These are phyloP conservation scores for Ogataea degrootiae DNA, from an alignment of 805 yeast species.

Conservation along the genomic window DNA sequence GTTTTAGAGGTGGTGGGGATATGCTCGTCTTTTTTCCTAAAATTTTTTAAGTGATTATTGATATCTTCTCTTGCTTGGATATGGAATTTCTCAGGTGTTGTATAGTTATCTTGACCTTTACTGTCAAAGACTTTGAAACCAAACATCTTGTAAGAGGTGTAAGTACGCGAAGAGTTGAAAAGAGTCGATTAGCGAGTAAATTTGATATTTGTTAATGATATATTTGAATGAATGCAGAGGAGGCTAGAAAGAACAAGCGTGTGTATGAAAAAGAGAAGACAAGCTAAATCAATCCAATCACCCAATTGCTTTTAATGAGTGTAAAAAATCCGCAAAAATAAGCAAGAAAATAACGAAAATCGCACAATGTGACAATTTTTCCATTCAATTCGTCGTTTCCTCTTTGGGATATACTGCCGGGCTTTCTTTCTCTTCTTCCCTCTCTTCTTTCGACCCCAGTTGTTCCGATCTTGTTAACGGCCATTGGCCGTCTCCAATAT, in stretches of 20 bases:
- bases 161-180: background rate
- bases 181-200: too few species aligned
- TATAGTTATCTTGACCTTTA: conserved; percentile 22
- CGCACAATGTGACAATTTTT: background rate
- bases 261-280: background rate
- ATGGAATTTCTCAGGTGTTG: conserved; percentile 31
- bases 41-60: conserved; percentile 21
- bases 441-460: background rate
- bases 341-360: background rate
- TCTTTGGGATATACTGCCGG: background rate
- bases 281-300: too few species aligned
- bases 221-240: too few species aligned
- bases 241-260: background rate
- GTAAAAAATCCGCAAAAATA: background rate
- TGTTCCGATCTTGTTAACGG: too few species aligned
- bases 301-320: too few species aligned
- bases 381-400: too few species aligned
- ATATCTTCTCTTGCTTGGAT: conserved; percentile 30
- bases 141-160: conserved; percentile 20
- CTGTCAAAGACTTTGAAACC: conserved; percentile 26
- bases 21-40: conserved; percentile 3
- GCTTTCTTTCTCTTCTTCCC: background rate
- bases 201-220: too few species aligned
- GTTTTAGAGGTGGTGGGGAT: conserved; percentile 1
- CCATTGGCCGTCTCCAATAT: too few species aligned